Base-by-base conservation (phyloP, 495 filamentous ascomycete species). In the Coniosporium apollinis region DNA sequence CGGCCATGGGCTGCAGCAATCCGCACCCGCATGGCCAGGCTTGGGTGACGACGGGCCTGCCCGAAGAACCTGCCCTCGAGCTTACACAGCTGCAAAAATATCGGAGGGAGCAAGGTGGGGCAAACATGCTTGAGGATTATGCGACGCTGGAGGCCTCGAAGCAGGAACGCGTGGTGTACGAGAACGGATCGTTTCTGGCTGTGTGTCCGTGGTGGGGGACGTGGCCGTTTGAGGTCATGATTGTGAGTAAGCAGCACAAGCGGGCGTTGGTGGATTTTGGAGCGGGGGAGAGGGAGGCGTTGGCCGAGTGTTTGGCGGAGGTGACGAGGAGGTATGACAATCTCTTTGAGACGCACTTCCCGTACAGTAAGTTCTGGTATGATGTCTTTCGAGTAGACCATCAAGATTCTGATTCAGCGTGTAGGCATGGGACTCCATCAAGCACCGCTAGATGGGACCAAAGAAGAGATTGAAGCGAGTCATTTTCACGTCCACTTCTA, bases 401-500 rank as follows among this genome's bases (percentile, higher is more conserved):
- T 21, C 14, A 19, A 31, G 1, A 37, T 36, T 22, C 36, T 48
- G 20, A 48, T 30, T 4, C n/a, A 9, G 9, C 8, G 15, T 17
- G 17, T 30, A 62, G 59, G 59, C 40, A 64, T 62, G 61, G 89
- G 89, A 13, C 72, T 97, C 31, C 89, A 97, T 56, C 89, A 97
- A 59, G 86, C 89, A 19, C 91, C 89, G 7, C 62, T 97, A 4
- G 72, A 84, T 24, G 85, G 81, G n/a, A 74, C 72, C 3, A 65
- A 71, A 10, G 81, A 92, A 45, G 84, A 94, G 55, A 66, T 83
- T 21, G 81, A 91, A 49, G 69, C 72, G 11, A 82, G 80, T 33
- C 82, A 92, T 64, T 72, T 97, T 53, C 89, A 97, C 53, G 70
- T 97, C 60, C 89, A 97, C 58, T 97, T 96, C 56, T 94, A 92